Evolutionary conservation across 768 basidiomycete genomes (phyloP), one percentile per base, ranked within the genome.

Genomic region (Cystobasidium ongulense): DNA sequence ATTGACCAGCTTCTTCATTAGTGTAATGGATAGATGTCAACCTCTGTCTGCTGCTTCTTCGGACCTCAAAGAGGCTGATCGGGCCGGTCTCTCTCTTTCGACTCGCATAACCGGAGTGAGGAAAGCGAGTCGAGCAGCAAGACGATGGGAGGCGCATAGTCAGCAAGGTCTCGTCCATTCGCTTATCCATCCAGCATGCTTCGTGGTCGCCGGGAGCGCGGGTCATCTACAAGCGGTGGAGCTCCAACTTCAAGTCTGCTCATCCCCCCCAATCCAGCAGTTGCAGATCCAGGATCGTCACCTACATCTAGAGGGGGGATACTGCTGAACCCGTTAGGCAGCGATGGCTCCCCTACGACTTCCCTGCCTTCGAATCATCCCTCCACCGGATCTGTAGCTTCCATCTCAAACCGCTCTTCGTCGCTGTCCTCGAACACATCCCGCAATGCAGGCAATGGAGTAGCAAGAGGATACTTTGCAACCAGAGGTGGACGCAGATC

Each of bases 231-330:
- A 2, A 29, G 29, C 25, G 23, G 43, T 13, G 43, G 43, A 46
- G 43, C 15, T 3, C 25, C 29, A 17, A 15, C 25, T 27, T 27
- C 57, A 31, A 29, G 29, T 29, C 41, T 71, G 50, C 54, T 71
- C 29, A 71, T 59, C 31, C 68, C 68, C 21, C 36, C 68, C 3
- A 54, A 57, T 36, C 68, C 68, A 57, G 50, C 68, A 36, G n/a
- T 38, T n/a, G 68, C 25, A 5, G 53, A 71, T 35, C 68, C 68
- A 71, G 68, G 68, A 4, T 35, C 31, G 18, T 57, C 52, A 21
- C 68, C 68, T 36, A 43, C 36, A 33, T 35, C 33, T 3, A 17
- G 68, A n/a, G 68, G 68, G 18, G 68, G 68, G 8, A 71, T 71
- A 17, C 54, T 71, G 7, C 39, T 71, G 13, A 71, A 71, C 31